Evolutionary conservation across 805 yeast genomes (phyloP), one percentile per base, ranked within the genome.

Genomic region (Isabelozyma pseudorhagii): DNA sequence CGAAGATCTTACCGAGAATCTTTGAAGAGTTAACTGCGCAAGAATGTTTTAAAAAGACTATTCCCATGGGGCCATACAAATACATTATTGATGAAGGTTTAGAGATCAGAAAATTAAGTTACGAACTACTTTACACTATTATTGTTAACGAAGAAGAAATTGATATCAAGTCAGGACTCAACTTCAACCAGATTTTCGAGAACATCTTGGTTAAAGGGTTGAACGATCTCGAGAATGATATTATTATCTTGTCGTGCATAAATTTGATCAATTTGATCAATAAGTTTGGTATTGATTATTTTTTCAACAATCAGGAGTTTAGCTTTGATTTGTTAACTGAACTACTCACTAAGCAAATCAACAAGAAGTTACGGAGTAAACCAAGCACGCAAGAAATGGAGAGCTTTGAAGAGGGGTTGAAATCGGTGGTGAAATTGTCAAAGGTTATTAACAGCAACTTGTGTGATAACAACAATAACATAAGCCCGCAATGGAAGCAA

Each of bases 1-100:
- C 61, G 2, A 52, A 51, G 17, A 68, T 84, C 2, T 64, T 86
- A 40, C 82, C 87, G 0, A 59, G 63, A 0, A 67, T 87, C 3
- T 78, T 78, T 54, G 68, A 66, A 4, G 89, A 87, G 59, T 72
- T 87, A 43, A 67, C 66, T 10, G 74, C 84, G 0, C 79, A 79
- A 54, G 78, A 76, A 31, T 78, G 80, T 49, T 83, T 81, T 57
- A 80, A 85, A 42, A 83, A 83, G 48, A 71, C 77, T 15, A 84
- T 89, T 34, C 86, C 85, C 44, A 88, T 90, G 81, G 97, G 97
- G 1, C 96, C 96, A 0, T 89, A 86, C 72, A 88, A 87, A 61
- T 92, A 88, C 61, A 83, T 83, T 52, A 79, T 88, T 39, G 97
- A 89, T 58, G 85, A 84, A 55, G 94, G 91, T 0, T 71, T 87